Evolutionary conservation across 208 protist species (phyloP).

Genomic region (Naegleria gruberi): DNA sequence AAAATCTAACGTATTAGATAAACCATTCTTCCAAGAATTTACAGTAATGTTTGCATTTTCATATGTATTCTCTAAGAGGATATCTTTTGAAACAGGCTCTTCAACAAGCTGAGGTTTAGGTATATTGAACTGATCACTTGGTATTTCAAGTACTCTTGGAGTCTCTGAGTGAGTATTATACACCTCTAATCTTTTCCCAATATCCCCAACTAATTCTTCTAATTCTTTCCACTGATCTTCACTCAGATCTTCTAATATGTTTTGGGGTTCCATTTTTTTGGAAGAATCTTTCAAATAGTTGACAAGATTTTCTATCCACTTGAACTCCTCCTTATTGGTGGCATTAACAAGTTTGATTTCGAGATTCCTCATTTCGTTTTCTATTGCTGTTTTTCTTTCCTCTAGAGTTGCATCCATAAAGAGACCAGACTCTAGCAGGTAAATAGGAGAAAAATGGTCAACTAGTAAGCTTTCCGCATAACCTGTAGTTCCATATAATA

Average conservation of each 20-base stretch:
- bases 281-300: neutral
- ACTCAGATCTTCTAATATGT: neutral
- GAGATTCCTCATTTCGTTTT: neutral
- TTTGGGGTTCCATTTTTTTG: neutral
- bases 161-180: neutral
- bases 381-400: neutral
- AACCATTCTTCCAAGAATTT: neutral
- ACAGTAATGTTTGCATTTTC: neutral
- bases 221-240: neutral
- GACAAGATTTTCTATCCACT: neutral
- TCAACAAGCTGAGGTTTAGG: neutral
- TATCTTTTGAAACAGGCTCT: neutral
- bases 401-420: neutral
- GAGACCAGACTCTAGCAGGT: neutral
- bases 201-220: neutral
- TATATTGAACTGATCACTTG: neutral
- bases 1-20: neutral
- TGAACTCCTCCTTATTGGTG: neutral
- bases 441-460: neutral
- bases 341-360: neutral
- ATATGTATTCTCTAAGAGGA: neutral
- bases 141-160: neutral
- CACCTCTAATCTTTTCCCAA: neutral
- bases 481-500: neutral
- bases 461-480: neutral